A percentile compares a stretch with the other conserved stretches of the same genome.
phyloP scores from a whole-genome alignment of 139 green algal species.

The Picochlorum sp. region DNA sequence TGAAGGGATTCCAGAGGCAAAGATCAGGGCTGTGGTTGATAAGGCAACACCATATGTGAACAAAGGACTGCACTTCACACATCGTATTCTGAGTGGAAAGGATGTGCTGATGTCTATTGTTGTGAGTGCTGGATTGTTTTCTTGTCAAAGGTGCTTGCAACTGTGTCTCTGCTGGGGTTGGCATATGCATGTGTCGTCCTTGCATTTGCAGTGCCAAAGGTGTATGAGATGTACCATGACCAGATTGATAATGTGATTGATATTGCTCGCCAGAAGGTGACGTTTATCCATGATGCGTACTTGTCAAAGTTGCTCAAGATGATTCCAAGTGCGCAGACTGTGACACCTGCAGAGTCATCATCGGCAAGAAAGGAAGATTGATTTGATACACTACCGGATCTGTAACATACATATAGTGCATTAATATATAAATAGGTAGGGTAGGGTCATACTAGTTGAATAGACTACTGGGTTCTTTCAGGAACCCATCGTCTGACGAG shows the following conservation, averaged over 20 bases:
- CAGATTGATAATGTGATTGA: slow-evolving; percentile 38
- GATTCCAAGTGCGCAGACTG: slow-evolving; percentile 20
- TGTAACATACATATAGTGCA: not conserved
- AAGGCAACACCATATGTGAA: slow-evolving; percentile 22
- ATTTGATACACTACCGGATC: not conserved
- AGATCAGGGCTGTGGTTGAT: slow-evolving; percentile 18
- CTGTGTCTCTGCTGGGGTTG: slow-evolving; percentile 31
- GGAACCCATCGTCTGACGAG: slow-evolving; percentile 30
- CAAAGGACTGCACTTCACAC: slow-evolving; percentile 11
- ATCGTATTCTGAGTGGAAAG: slow-evolving; percentile 10
- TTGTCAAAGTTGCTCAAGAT: slow-evolving; percentile 11
- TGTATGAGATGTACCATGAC: slow-evolving; percentile 53
- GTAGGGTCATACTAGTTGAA: not conserved
- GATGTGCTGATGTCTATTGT: slow-evolving; percentile 9
- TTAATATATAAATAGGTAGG: too few relatives aligned
- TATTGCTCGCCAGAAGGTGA: slow-evolving; percentile 23
- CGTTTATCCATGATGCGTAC: slow-evolving; percentile 30
- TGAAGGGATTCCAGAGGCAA: slow-evolving; percentile 26
- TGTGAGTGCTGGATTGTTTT: slow-evolving; percentile 21
- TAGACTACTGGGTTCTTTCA: slow-evolving; percentile 11
- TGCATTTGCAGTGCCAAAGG: slow-evolving; percentile 34
- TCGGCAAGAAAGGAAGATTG: slow-evolving; percentile 21
- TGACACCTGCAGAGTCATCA: slow-evolving; percentile 25
- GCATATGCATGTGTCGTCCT: slow-evolving; percentile 17
- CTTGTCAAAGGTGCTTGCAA: slow-evolving; percentile 17